Evolutionary conservation across 228 moss, liverwort and hornwort genomes (phyloP), one percentile per base, ranked within the genome.

Genomic region (Sphagnum magellanicum): DNA sequence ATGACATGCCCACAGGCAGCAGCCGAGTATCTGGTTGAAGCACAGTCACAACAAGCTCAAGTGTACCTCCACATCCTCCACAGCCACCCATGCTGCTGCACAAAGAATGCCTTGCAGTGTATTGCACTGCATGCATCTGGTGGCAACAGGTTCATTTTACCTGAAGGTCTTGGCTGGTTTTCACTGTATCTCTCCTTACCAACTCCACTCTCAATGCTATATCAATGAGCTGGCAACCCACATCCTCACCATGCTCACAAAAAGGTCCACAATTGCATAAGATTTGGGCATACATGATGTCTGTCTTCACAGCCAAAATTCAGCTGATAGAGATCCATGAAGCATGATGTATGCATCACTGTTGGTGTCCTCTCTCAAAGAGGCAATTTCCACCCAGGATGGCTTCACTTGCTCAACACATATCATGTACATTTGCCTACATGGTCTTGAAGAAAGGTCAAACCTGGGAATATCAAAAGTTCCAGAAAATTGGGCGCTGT

Each of bases 81-180:
- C 98, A 50, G 80, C 81, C 71, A 98, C 86, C 98, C 98, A 98
- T 60, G 98, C 98, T 48, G 98, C 89, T 66, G 94, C 92, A 73
- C 90, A 83, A 60, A 98, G 94, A 16, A 88, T 87, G 61, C 89
- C 91, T 49, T 89, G 84, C 52, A 90, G 72, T 3, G 89, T 71
- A 64, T 77, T 64, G 72, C 84, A 85, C 49, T 88, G 89, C 63
- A 94, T 2, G 0, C 32, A 32, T 32, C 32, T 32, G 32, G 32
- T 32, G 32, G 32, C 32, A 76, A 57, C 92, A 74, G 50, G 89
- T 72, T 9, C 89, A 86, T 68, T 98, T 92, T 59, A 92, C 73
- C 15, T 94, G 85, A 53, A 98, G 81, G 50, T 82, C 81, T 74
- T 92, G 85, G 63, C 82, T 85, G 47, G 79, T 89, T 77, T 75